Evolutionary conservation across 2,329 filamentous ascomycete genomes (phyloP).

Genomic region (Cladobotryum protrusum): DNA sequence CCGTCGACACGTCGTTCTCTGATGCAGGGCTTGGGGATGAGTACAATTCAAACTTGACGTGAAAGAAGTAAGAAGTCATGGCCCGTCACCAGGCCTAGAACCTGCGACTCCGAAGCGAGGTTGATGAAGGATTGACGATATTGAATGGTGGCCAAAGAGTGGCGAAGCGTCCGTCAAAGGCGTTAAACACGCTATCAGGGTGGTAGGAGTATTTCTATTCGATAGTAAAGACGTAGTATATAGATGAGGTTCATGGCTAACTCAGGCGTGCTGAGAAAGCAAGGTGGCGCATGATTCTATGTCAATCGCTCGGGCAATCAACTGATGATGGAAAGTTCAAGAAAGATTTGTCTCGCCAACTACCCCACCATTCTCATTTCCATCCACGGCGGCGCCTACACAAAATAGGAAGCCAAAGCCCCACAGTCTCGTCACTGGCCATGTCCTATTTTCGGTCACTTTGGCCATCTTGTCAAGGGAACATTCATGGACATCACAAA

Average conservation of each 20-base stretch:
- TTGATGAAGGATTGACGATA: no score
- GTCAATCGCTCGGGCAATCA: no score
- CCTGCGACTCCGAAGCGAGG: background rate
- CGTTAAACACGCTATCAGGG: background rate
- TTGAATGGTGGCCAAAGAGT: background rate
- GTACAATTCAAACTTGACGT: constrained; percentile 62
- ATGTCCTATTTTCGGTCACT: no score
- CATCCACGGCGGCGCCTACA: no score
- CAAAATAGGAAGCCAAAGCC: no score
- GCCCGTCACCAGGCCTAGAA: constrained; percentile 1
- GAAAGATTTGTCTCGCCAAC: no score
- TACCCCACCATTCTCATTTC: no score
- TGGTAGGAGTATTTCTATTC: constrained; percentile 1
- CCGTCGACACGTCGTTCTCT: constrained; percentile 8
- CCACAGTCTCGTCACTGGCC: no score
- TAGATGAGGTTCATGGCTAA: constrained; percentile 2
- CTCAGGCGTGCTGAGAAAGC: background rate
- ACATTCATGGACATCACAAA: no score
- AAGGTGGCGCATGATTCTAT: background rate
- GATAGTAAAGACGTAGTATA: background rate
- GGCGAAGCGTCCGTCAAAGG: background rate
- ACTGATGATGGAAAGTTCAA: no score
- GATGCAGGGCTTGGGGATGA: constrained; percentile 34
- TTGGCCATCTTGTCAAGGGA: no score
- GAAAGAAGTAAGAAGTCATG: constrained; percentile 59